Base-by-base conservation (phyloP, 805 yeast species). In the Starmera dryadoides region DNA sequence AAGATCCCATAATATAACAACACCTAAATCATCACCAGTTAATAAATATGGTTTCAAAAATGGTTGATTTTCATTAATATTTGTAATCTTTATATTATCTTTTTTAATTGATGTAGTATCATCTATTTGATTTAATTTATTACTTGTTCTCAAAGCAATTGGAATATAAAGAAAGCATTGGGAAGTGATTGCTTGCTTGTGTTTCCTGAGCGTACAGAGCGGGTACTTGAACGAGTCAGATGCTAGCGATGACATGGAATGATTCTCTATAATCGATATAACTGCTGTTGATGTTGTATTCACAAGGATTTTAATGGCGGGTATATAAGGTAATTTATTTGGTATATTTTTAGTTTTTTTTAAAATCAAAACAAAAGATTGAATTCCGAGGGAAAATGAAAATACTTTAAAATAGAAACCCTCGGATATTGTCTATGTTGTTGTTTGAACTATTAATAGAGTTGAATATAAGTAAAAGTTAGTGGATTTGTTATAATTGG, bases 1-100 rank as follows among this genome's bases (percentile, higher is more conserved):
- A 7, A 85, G 44, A 40, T 77, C 72, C 95, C 95, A 85, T 68
- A 80, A 65, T 1, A 76, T 65, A 3, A 77, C 48, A 66, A 73
- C 66, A 0, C 95, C 95, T 0, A 62, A 53, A 21, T 77, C 78
- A 52, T 84, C 93, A 5, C 75, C 75, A 1, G 84, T 67, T 1
- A 73, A 50, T 4, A 81, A 44, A 2, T 68, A 54, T 5, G 68
- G 66, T 6, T 59, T 58, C 33, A 59, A 35, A 4, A 36, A 34
- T 36, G 38, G 23, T 19, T 20, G 16, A 30, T 4, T 26, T 22
- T 12, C 14, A 14, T n/a, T 16, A 21, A 4, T 14, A n/a, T 15
- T 11, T 15, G 28, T n/a, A 5, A 20, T n/a, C 10, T n/a, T 15
- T 3, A 10, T 22, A 2, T 3, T 12, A n/a, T 20, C 32, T 9